Evolutionary conservation across 1,139 yeast genomes (phyloP).

Genomic region (Tardiomyces depauwii): DNA sequence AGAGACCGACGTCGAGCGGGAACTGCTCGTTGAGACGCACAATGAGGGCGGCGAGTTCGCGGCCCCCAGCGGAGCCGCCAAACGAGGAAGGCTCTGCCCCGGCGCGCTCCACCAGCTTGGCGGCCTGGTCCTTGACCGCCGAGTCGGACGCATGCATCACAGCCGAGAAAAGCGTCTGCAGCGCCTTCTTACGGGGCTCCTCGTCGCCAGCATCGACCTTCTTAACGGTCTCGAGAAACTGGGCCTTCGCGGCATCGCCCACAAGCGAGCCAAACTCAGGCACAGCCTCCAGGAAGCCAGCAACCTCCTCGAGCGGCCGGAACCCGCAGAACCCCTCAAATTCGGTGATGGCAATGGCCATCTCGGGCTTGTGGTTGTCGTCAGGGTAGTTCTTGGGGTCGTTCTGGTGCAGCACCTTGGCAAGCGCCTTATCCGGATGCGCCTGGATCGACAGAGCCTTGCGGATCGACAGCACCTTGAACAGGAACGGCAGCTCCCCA

Average conservation of each 20-base stretch:
- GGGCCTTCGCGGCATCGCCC: slow-evolving; percentile 39
- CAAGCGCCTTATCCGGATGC: slow-evolving; percentile 89
- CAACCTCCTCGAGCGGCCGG: slow-evolving; percentile 75
- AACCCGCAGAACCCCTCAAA: slow-evolving; percentile 98
- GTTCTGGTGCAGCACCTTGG: slow-evolving; percentile 55
- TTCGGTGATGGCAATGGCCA: slow-evolving; percentile 94
- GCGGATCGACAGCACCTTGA: slow-evolving; percentile 84
- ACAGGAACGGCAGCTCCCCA: slow-evolving; percentile 77
- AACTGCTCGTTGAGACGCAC: slow-evolving; percentile 74
- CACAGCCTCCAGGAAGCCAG: slow-evolving; percentile 50
- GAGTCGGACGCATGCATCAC: slow-evolving; percentile 70
- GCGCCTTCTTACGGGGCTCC: slow-evolving; percentile 42
- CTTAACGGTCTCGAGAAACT: slow-evolving; percentile 35
- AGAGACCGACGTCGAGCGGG: slow-evolving; percentile 87
- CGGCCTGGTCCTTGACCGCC: slow-evolving; percentile 43
- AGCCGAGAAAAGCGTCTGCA: slow-evolving; percentile 65
- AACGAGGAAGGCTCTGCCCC: slow-evolving; percentile 23
- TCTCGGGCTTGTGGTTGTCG: slow-evolving; percentile 97
- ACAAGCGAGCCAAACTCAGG: slow-evolving; percentile 69
- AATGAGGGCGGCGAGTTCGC: slow-evolving; percentile 58
- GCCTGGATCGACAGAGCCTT: slow-evolving; percentile 95
- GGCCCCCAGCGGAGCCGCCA: slow-evolving; percentile 26
- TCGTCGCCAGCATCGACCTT: slow-evolving; percentile 32
- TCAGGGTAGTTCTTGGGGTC: slow-evolving; percentile 97
- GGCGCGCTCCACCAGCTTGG: slow-evolving; percentile 52